These are phyloP conservation scores for Dactylorhiza incarnata DNA, from an alignment of 106 monocot genomes.

Conservation along the genomic window DNA sequence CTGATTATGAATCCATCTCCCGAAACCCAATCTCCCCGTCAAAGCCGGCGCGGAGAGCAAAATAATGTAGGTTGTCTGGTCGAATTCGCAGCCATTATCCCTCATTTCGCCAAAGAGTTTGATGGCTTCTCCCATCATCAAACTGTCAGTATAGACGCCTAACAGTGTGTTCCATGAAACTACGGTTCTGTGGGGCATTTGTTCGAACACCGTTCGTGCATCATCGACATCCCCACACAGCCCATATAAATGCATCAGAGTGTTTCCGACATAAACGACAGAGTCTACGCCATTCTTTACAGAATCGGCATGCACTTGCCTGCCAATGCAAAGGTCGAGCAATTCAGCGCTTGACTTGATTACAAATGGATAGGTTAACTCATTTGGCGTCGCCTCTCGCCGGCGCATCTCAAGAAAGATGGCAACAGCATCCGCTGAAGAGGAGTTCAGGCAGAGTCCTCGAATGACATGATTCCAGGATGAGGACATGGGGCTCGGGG, in stretches of 20 bases:
- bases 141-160: constrained; percentile 23
- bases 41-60: constrained; percentile 56
- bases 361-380: constrained; percentile 67
- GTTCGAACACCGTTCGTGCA: constrained; percentile 46
- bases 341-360: constrained; percentile 51
- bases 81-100: constrained; percentile 20
- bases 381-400: constrained; percentile 28
- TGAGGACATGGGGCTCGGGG: constrained; percentile 21
- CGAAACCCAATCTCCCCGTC: constrained; percentile 43
- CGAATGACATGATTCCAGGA: constrained; percentile 69
- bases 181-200: constrained; percentile 31
- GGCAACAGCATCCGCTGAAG: background rate
- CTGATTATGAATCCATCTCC: constrained; percentile 49
- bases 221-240: constrained; percentile 21
- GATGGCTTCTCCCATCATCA: constrained; percentile 17
- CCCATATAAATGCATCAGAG: constrained; percentile 35
- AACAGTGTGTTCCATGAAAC: constrained; percentile 69
- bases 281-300: constrained; percentile 33
- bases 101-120: constrained; percentile 33
- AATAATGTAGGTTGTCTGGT: constrained; percentile 44
- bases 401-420: constrained; percentile 44
- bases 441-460: constrained; percentile 15
- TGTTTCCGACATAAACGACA: constrained; percentile 55
- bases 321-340: constrained; percentile 19
- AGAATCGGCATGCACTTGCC: constrained; percentile 38